Conservation (phyloP, 2,329 filamentous ascomycete species). For the Elsinoe australis region DNA sequence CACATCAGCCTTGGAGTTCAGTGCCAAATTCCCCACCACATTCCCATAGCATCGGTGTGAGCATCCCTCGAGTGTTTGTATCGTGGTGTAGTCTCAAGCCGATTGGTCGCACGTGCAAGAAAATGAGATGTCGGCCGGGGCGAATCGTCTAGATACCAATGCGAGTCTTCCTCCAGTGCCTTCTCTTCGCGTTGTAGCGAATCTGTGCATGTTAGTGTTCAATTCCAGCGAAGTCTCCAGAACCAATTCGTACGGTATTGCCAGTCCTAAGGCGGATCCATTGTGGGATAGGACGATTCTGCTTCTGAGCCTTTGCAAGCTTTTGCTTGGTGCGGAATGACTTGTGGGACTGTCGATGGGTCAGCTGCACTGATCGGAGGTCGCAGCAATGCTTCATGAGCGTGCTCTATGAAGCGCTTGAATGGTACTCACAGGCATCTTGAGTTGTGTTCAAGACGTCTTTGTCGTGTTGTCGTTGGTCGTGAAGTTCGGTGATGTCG, state of each 20-base stretch:
- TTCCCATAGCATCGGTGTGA: slow-evolving; percentile 2
- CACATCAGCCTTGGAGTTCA: background rate
- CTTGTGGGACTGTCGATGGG: slow-evolving; percentile 77
- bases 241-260: slow-evolving; percentile 70
- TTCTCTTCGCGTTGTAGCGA: slow-evolving; percentile 91
- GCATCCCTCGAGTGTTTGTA: no score
- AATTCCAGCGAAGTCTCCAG: slow-evolving; percentile 19
- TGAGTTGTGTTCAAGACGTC: slow-evolving; percentile 16
- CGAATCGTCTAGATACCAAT: slow-evolving; percentile 84
- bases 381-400: slow-evolving; percentile 1
- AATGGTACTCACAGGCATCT: slow-evolving; percentile 20
- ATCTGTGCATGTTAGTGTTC: slow-evolving; percentile 51
- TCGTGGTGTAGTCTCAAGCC: background rate
- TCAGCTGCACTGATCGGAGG: background rate
- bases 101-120: background rate
- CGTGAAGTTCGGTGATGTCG: slow-evolving; percentile 9
- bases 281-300: slow-evolving; percentile 99
- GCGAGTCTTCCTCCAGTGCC: slow-evolving; percentile 99
- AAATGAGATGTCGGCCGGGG: slow-evolving; percentile 21
- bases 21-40: background rate
- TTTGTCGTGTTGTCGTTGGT: slow-evolving; percentile 19
- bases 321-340: slow-evolving; percentile 99
- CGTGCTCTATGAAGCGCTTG: background rate
- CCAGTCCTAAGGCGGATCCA: slow-evolving; percentile 98
- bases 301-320: slow-evolving; percentile 99